phyloP scores from a whole-genome alignment of 1,284 basidiomycete genomes.

The Heterobasidion irregulare region DNA sequence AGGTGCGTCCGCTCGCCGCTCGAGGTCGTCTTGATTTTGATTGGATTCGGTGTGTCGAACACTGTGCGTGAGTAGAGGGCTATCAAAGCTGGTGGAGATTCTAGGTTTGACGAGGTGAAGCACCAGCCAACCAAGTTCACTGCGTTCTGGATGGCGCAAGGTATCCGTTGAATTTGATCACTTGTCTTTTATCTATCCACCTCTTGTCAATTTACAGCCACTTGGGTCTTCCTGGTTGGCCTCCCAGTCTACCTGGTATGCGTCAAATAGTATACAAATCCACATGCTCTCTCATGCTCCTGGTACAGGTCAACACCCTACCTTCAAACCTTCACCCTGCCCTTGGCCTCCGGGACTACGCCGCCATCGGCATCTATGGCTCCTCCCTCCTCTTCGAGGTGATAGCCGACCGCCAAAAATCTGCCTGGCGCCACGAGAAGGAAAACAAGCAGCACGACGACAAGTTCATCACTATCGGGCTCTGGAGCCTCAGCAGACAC shows the following conservation, averaged over 20 bases:
- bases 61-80: constrained; percentile 29
- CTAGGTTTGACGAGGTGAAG: constrained; percentile 66
- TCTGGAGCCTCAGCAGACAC: constrained; percentile 69
- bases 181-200: background rate
- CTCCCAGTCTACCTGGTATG: constrained; percentile 56
- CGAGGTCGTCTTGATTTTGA: background rate
- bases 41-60: background rate
- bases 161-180: constrained; percentile 18
- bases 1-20: constrained; percentile 22
- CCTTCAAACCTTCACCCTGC: constrained; percentile 47
- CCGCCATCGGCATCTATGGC: constrained; percentile 49
- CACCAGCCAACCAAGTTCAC: constrained; percentile 52
- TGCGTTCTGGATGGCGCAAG: constrained; percentile 65
- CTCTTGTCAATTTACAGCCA: constrained; percentile 30
- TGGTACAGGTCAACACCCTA: constrained; percentile 44
- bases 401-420: constrained; percentile 66
- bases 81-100: constrained; percentile 44
- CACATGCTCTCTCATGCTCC: constrained; percentile 7
- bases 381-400: constrained; percentile 56
- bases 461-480: constrained; percentile 62
- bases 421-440: constrained; percentile 55
- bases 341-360: constrained; percentile 51
- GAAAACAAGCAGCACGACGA: constrained; percentile 67
- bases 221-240: constrained; percentile 64
- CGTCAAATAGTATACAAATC: background rate